Conservation (phyloP, 2,329 filamentous ascomycete genomes). For the Huntiella abstrusa region DNA sequence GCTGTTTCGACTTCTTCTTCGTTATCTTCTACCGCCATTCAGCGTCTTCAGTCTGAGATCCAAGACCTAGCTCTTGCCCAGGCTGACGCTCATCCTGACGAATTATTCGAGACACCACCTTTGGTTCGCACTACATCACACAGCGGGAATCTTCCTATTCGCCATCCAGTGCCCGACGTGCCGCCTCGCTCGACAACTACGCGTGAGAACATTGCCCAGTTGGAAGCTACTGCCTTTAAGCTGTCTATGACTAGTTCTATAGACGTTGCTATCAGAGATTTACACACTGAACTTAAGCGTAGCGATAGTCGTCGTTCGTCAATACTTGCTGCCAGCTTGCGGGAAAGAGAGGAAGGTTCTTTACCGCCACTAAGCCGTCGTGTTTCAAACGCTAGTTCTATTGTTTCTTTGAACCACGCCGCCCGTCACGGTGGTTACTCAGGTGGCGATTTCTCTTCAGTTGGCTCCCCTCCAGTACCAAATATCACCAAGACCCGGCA, state of each 20-base stretch:
- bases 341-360: slow-evolving; percentile 11
- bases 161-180: slow-evolving; percentile 43
- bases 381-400: slow-evolving; percentile 36
- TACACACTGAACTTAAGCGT: slow-evolving; percentile 52
- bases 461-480: slow-evolving; percentile 49
- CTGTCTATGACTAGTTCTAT: slow-evolving; percentile 58
- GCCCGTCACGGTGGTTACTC: slow-evolving; percentile 51
- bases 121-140: slow-evolving; percentile 28
- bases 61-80: neutral
- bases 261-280: slow-evolving; percentile 56
- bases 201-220: slow-evolving; percentile 48
- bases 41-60: slow-evolving; percentile 12
- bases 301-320: slow-evolving; percentile 49
- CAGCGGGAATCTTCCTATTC: slow-evolving; percentile 26
- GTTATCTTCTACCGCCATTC: slow-evolving; percentile 11
- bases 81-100: slow-evolving; percentile 11
- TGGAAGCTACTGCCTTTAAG: slow-evolving; percentile 58
- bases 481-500: slow-evolving; percentile 29
- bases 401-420: slow-evolving; percentile 47
- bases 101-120: slow-evolving; percentile 14
- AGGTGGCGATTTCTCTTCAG: slow-evolving; percentile 35
- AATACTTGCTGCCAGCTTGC: slow-evolving; percentile 31
- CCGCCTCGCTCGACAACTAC: slow-evolving; percentile 43
- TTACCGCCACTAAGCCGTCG: slow-evolving; percentile 21
- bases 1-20: slow-evolving; percentile 4